These are phyloP conservation scores for Arthromyces matolae DNA, from an alignment of 768 basidiomycete species.

Conservation along the genomic window DNA sequence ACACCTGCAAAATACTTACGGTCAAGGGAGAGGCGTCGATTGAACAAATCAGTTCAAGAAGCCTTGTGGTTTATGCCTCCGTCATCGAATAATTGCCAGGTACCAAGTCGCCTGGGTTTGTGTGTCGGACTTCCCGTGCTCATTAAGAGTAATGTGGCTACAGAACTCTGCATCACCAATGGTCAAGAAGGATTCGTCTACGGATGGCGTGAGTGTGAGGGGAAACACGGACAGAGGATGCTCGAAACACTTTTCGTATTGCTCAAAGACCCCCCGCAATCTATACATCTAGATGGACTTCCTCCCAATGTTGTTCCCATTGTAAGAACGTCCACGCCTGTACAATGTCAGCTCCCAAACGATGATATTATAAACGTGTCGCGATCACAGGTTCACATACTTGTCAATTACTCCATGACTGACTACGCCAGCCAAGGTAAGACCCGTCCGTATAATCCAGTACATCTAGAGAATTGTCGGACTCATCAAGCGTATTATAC, in stretches of 20 bases:
- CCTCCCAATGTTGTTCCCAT: conserved; percentile 31
- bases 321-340: background rate
- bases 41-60: background rate
- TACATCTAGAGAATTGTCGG: no score
- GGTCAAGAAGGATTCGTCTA: conserved; percentile 27
- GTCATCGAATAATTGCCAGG: background rate
- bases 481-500: conserved; percentile 28
- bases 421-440: conserved; percentile 26
- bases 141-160: background rate
- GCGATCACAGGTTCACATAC: background rate
- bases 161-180: conserved; percentile 28
- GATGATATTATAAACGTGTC: background rate
- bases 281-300: conserved; percentile 21
- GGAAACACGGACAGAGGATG: conserved; percentile 6
- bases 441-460: no score
- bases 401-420: conserved; percentile 20
- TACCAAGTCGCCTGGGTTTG: background rate
- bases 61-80: background rate
- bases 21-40: no score
- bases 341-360: background rate
- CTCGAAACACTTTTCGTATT: conserved; percentile 28
- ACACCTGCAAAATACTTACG: no score
- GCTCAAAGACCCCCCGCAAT: conserved; percentile 21
- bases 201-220: conserved; percentile 9
- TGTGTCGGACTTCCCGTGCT: conserved; percentile 1